phyloP scores from a whole-genome alignment of 305 asterid genomes.

The Coffea humblotiana region DNA sequence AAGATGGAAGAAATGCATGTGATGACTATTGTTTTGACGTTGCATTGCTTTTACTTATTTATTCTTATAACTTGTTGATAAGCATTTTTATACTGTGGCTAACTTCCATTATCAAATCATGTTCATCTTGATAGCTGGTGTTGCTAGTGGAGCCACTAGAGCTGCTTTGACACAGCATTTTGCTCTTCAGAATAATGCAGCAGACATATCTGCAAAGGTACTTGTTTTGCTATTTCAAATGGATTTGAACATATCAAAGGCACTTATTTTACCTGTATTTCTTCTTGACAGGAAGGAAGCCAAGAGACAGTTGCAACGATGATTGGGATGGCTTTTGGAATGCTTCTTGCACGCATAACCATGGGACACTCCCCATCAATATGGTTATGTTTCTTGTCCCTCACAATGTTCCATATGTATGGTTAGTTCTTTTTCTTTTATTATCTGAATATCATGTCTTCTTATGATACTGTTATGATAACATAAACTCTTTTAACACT shows the following conservation, averaged over 20 bases:
- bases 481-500: neutral
- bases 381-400: constrained; percentile 92
- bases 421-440: constrained; percentile 68
- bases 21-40: neutral
- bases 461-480: neutral
- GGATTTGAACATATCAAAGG: constrained; percentile 10
- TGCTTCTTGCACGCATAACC: constrained; percentile 83
- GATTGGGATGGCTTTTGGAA: constrained; percentile 97
- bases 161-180: constrained; percentile 97
- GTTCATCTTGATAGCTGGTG: constrained; percentile 67
- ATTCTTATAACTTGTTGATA: neutral
- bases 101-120: constrained; percentile 16
- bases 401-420: constrained; percentile 97
- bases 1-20: neutral
- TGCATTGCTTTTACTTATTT: neutral
- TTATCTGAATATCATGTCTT: neutral
- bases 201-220: constrained; percentile 99
- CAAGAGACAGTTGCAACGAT: constrained; percentile 98
- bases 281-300: constrained; percentile 82
- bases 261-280: constrained; percentile 7
- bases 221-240: neutral
- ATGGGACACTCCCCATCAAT: constrained; percentile 73
- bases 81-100: constrained; percentile 1
- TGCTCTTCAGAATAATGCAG: constrained; percentile 97
- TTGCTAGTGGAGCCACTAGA: constrained; percentile 99